phyloP scores from a whole-genome alignment of 2,329 filamentous ascomycete genomes.

The Pseudogymnoascus sp. region DNA sequence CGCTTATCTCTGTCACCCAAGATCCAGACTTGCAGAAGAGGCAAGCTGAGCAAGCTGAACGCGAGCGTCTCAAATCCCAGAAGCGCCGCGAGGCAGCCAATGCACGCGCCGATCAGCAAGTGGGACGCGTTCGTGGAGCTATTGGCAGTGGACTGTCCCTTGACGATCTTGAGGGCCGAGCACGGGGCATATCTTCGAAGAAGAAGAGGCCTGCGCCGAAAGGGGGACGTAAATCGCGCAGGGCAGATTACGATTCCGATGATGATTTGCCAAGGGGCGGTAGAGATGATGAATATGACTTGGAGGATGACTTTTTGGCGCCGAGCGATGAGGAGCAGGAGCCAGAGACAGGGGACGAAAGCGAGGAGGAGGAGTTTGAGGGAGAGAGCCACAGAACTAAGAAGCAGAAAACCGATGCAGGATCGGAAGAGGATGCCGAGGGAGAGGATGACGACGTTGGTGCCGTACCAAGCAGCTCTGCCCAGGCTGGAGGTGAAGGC shows the following conservation, averaged over 20 bases:
- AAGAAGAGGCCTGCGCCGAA: conserved; percentile 48
- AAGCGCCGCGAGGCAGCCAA: conserved; percentile 61
- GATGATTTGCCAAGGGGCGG: conserved; percentile 54
- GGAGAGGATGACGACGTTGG: conserved; percentile 49
- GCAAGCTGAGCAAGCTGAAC: conserved; percentile 65
- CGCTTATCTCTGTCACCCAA: conserved; percentile 61
- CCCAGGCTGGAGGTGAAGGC: conserved; percentile 29
- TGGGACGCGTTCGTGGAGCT: conserved; percentile 33
- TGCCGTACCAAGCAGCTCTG: conserved; percentile 36
- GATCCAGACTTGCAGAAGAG: conserved; percentile 71
- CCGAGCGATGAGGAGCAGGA: conserved; percentile 64
- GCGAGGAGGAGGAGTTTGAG: conserved; percentile 28
- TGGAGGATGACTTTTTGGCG: conserved; percentile 72
- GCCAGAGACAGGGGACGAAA: conserved; percentile 51
- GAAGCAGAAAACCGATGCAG: conserved; percentile 31
- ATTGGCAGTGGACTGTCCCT: conserved; percentile 54
- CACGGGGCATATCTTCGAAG: conserved; percentile 27
- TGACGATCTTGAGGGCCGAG: conserved; percentile 59
- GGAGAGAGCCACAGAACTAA: conserved; percentile 26
- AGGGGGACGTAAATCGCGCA: conserved; percentile 44
- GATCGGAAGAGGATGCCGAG: conserved; percentile 40
- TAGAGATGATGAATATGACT: conserved; percentile 68
- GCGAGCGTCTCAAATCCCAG: conserved; percentile 60
- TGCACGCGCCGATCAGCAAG: conserved; percentile 53
- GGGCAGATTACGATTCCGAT: conserved; percentile 67